Evolutionary conservation across 495 filamentous ascomycete genomes (phyloP), one percentile per base, ranked within the genome.

Genomic region (Lichenothelia convexa): DNA sequence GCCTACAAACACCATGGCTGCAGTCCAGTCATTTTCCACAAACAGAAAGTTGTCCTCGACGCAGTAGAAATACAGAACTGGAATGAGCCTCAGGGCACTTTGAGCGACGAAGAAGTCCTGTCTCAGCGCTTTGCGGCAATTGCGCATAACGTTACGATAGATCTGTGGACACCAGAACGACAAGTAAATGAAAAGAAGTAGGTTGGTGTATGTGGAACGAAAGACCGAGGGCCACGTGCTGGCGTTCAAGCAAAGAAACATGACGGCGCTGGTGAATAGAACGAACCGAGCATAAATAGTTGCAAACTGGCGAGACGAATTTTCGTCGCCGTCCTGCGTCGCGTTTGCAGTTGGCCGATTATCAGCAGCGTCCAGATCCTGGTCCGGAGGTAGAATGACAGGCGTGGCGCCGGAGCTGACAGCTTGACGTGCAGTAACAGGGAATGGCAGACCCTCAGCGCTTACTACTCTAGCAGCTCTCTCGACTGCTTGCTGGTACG

Each of bases 161-260:
- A 94, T 85, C 51, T 97, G 89, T 0, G 89, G 89, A 0, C 70
- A 42, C 87, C 87, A 94, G 50, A 93, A 78, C 16, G 85, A 92
- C 21, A 93, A 70, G 44, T 92, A 93, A 41, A 68, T 40, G 42
- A 81, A 70, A 17, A 70, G 57, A 3, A 91, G 47, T 3, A 58
- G 40, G 50, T 83, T 77, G 43, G 76, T 66, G 58, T 87, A 93
- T 22, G 68, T 56, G 3, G 69, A 63, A 21, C 86, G 75, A 19
- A 75, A 49, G n/a, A 63, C 56, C 5, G 68, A 58, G 3, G 83
- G 74, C 72, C 86, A 87, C 4, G 80, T 70, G 33, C 74, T 66
- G 8, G 78, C 74, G 47, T 84, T 74, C 5, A 86, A 58, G 16
- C 73, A 80, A 17, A 92, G 47, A 46, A 94, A 77, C 32, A 86